A percentile compares a stretch with the other conserved stretches of the same genome.
phyloP scores from a whole-genome alignment of 345 rosid genomes.

The Alliaria petiolata region DNA sequence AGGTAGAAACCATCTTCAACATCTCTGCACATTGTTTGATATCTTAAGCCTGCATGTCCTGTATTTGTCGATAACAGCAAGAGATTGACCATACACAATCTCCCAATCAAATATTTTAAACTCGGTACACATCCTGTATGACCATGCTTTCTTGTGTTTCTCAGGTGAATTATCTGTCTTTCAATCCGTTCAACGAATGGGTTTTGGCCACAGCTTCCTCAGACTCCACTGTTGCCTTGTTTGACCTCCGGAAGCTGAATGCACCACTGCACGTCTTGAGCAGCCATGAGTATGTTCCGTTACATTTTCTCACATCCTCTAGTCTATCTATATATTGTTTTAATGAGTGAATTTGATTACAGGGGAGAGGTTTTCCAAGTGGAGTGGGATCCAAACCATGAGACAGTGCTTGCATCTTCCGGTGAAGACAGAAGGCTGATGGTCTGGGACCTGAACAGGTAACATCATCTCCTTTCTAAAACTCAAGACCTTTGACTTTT shows the following conservation, averaged over 20 bases:
- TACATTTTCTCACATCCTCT: neutral
- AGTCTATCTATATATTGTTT: neutral
- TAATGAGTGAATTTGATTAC: neutral
- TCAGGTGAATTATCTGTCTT: constrained; percentile 81
- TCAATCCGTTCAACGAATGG: constrained; percentile 86
- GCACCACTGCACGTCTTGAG: constrained; percentile 67
- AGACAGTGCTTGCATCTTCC: constrained; percentile 85
- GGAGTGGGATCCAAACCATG: constrained; percentile 98
- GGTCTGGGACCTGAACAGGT: constrained; percentile 97
- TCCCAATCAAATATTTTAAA: too few relatives aligned
- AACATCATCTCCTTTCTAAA: neutral
- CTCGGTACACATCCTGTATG: too few relatives aligned
- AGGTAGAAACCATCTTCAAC: constrained; percentile 41
- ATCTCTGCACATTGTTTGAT: neutral
- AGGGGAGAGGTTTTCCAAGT: constrained; percentile 83
- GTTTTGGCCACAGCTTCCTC: constrained; percentile 91
- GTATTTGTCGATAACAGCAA: neutral
- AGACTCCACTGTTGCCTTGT: constrained; percentile 73
- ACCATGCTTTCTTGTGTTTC: neutral
- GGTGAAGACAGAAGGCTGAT: constrained; percentile 89
- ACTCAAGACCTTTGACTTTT: neutral
- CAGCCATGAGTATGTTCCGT: constrained; percentile 58
- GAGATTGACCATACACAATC: neutral
- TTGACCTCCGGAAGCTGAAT: constrained; percentile 74
- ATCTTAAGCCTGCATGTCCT: neutral